Evolutionary conservation across 306 rosid species (phyloP), one percentile per base, ranked within the genome.

Genomic region (Astragalus glycyphyllos): DNA sequence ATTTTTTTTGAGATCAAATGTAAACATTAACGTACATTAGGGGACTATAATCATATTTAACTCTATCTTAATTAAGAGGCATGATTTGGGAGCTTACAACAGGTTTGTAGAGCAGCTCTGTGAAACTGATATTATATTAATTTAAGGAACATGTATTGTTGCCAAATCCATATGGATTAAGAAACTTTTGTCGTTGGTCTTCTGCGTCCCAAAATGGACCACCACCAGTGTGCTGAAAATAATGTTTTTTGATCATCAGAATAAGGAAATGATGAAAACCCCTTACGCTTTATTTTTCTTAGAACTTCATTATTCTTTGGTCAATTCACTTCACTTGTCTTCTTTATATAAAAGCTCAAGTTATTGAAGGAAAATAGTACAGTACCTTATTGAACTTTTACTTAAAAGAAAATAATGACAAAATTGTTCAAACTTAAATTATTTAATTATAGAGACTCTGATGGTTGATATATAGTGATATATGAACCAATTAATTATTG

Each of bases 101-200:
- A 70, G 75, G 50, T 60, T 50, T 66, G 86, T 59, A 74, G 81
- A 86, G 80, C 72, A 80, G 79, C 79, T 58, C 12, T 35, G 9
- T 23, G 44, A 42, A 71, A 32, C 53, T 73, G 40, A 37, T 55
- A 59, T 42, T 8, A 40, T 40, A 40, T 84, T 81, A 81, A 73
- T 88, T 83, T 76, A 88, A 90, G 79, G 83, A 84, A 50, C 87
- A 73, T 67, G 76, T 75, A 75, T 85, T 81, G 82, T 75, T 83
- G 88, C 61, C 74, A 56, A 84, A 80, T 71, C 88, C 92, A 79
- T 86, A 88, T 71, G 92, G 84, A 77, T 69, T 82, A 65, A 77
- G 88, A 82, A 88, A 68, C 87, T 67, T 85, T 68, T 87, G 96
- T 80, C 88, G 84, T 48, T 90, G 92, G 42, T 90, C 96, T 77